Evolutionary conservation across 768 basidiomycete genomes (phyloP).

Genomic region (Macrocybe gigantea): DNA sequence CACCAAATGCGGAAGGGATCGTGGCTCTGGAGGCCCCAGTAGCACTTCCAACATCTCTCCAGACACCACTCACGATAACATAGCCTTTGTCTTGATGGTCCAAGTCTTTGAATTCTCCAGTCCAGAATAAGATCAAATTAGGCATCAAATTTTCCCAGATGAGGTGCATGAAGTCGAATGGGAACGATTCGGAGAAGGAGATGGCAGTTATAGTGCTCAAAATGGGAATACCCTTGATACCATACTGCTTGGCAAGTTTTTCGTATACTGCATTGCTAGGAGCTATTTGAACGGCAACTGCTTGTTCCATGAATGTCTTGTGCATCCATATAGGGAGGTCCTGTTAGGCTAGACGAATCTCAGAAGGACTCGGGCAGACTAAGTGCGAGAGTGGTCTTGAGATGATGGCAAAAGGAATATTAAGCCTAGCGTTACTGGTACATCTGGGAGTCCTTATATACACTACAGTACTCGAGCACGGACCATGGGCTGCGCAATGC

Average conservation of each 20-base stretch:
- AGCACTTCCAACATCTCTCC: constrained; percentile 32
- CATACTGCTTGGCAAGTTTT: constrained; percentile 14
- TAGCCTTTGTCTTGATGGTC: constrained; percentile 24
- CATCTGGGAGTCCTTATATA: no score
- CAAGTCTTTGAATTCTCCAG: constrained; percentile 33
- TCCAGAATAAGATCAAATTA: constrained; percentile 35
- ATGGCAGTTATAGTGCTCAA: constrained; percentile 22
- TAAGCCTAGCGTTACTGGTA: no score
- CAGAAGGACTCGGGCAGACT: no score
- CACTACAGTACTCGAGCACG: no score
- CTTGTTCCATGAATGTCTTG: constrained; percentile 11
- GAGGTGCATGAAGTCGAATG: constrained; percentile 46
- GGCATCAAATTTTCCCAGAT: constrained; percentile 37
- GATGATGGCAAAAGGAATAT: no score
- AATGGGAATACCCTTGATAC: constrained; percentile 22
- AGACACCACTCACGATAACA: constrained; percentile 20
- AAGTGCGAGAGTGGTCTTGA: no score
- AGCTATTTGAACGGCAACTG: constrained; percentile 12
- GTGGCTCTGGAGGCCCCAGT: constrained; percentile 23
- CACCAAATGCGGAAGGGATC: constrained; percentile 33
- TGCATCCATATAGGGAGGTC: constrained; percentile 25
- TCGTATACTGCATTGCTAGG: constrained; percentile 8
- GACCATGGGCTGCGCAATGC: no score
- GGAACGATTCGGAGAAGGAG: constrained; percentile 32
- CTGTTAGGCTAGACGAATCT: no score